Evolutionary conservation across 257 asterid genomes (phyloP), one percentile per base, ranked within the genome.

Genomic region (Fraxinus excelsior): DNA sequence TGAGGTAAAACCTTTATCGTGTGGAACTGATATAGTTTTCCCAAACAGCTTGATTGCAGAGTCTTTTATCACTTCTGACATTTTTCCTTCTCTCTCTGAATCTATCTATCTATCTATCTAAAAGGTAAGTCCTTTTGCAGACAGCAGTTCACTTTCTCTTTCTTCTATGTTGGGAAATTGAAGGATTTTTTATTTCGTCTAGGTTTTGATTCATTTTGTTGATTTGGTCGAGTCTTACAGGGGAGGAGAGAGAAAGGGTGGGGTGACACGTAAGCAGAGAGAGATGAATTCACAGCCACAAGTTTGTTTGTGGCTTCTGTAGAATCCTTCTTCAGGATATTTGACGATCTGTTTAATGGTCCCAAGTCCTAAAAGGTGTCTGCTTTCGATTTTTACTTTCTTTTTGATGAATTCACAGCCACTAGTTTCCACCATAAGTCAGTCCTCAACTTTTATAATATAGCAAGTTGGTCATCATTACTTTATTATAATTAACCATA

Each of bases 41-140:
- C 98, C 98, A 58, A 93, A 93, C 70, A 93, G 91, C 85, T 90
- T 93, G 46, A 93, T 88, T 53, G 82, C 82, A 75, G 84, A 81
- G 70, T 87, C 92, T 77, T 76, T 83, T 34, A 79, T 71, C 76
- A 82, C 77, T 82, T 81, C 90, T 76, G 91, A 87, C 97, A 91
- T 90, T 74, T 84, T 65, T 62, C n/a, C 81, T 37, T 8, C 78
- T 73, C 56, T 65, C 56, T 71, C 84, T 77, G 28, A 34, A 8
- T 44, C 35, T 42, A 9, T 62, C 32, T 23, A 8, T 44, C 35
- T 42, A 9, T 62, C 32, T 23, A 60, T 60, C 68, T 62, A 26
- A 62, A 62, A 18, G 18, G 68, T 0, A 62, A 62, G 34, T 19
- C 66, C 29, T 64, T 81, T 60, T 68, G 38, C 32, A 37, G n/a